These are phyloP conservation scores for Anisodus tanguticus DNA, from an alignment of 257 asterid species.

Conservation along the genomic window DNA sequence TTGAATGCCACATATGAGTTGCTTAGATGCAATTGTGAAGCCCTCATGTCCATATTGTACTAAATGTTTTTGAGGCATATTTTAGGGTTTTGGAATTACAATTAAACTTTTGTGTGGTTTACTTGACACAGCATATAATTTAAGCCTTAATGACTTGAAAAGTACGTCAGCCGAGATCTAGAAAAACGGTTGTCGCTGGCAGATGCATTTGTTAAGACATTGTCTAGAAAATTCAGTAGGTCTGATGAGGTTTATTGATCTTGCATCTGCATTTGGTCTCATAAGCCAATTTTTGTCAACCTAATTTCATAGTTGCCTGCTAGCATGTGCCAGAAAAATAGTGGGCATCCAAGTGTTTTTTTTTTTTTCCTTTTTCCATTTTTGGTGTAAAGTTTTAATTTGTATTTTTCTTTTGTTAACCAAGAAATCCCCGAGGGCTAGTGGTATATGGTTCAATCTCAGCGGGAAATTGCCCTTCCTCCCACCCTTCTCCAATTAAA, in stretches of 20 bases:
- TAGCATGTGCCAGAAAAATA: background rate
- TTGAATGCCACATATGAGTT: background rate
- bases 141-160: background rate
- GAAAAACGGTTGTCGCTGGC: background rate
- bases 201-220: background rate
- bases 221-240: background rate
- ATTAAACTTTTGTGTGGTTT: background rate
- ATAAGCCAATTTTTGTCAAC: background rate
- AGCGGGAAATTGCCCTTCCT: too few relatives aligned
- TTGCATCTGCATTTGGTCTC: background rate
- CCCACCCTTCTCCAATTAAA: background rate
- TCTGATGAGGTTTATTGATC: background rate
- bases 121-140: background rate
- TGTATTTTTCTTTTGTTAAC: background rate
- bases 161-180: background rate
- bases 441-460: background rate
- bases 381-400: background rate
- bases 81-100: background rate
- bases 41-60: background rate
- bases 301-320: background rate
- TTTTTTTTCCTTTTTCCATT: background rate
- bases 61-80: background rate
- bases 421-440: background rate
- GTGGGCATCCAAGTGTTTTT: background rate
- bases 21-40: slow-evolving; percentile 16